Base-by-base conservation (phyloP, 192 early-diverging fungal genomes). In the Coemansia sp. region DNA sequence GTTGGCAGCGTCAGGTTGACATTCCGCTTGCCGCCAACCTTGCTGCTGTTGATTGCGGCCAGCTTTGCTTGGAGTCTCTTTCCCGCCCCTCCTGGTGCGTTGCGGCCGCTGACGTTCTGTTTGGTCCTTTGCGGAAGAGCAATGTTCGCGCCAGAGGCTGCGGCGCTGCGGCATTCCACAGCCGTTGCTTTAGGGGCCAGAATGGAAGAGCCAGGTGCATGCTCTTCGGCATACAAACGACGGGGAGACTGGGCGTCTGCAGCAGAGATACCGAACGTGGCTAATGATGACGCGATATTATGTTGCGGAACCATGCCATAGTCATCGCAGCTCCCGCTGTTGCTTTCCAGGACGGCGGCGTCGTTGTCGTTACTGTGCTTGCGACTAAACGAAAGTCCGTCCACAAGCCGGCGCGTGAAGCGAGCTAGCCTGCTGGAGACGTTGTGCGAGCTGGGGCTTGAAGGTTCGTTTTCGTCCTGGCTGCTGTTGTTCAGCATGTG, bases 391-490 rank as follows among this genome's bases (percentile, higher is more conserved):
- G 61, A 42, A 4, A 73, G 65, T 8, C 71, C 61, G 25, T 43
- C 55, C 36, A 73, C 48, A 19, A 73, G 65, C 17, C 61, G 65
- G 32, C 71, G 71, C 15, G 71, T 73, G 55, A 73, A 67, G 33
- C 65, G 63, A 43, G 71, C 71, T 48, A 73, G 61, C 14, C 65
- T 61, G 52, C 65, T 53, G n/a, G 70, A 55, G 23, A 65, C 45
- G 11, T 56, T 40, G 34, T 50, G 59, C 23, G 56, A n/a, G 41
- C 33, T 54, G 38, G 34, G 62, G 4, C 22, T 23, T 11, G 60
- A 34, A 15, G 11, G 14, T 2, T 15, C 35, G 48, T 49, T 15
- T 7, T 13, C 15, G 23, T 53, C 20, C 15, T 36, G 33, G 55
- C 34, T 36, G n/a, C 25, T 25, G 56, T 33, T 60, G 55, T 34